phyloP scores from a whole-genome alignment of 2,329 filamentous ascomycete species.

The Ophiostoma triangulosporum region DNA sequence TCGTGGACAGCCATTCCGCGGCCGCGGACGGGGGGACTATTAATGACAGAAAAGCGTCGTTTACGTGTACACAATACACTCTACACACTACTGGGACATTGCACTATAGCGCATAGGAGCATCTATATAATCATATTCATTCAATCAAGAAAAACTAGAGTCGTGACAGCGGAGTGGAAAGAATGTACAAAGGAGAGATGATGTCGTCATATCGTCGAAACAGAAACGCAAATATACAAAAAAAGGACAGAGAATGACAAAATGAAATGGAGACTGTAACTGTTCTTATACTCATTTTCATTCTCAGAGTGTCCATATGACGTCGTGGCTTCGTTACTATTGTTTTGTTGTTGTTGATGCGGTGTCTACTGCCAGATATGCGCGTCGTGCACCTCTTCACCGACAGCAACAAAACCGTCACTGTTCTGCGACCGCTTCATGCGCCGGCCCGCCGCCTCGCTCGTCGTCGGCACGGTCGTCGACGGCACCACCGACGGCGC shows the following conservation, averaged over 20 bases:
- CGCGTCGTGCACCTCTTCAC: slow-evolving; percentile 27
- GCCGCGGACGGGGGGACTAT: slow-evolving; percentile 10
- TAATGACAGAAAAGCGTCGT: background rate
- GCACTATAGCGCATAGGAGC: no score
- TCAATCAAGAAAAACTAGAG: no score
- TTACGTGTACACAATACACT: no score
- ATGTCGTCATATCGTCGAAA: slow-evolving; percentile 1
- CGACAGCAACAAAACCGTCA: slow-evolving; percentile 39
- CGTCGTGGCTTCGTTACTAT: slow-evolving; percentile 10
- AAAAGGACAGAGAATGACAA: background rate
- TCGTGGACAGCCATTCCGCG: slow-evolving; percentile 17
- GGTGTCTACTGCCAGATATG: slow-evolving; percentile 32
- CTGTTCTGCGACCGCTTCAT: slow-evolving; percentile 13
- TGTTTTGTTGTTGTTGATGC: background rate
- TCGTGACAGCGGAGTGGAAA: no score
- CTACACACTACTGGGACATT: no score
- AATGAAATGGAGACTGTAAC: background rate
- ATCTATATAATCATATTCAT: no score
- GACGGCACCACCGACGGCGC: slow-evolving; percentile 19
- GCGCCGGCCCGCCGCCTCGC: slow-evolving; percentile 12
- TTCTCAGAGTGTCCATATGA: background rate
- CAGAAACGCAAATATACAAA: background rate
- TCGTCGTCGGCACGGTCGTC: background rate
- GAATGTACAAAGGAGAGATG: background rate
- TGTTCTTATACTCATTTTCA: background rate